Conservation (phyloP, 768 basidiomycete species). For the Naganishia antarctica region DNA sequence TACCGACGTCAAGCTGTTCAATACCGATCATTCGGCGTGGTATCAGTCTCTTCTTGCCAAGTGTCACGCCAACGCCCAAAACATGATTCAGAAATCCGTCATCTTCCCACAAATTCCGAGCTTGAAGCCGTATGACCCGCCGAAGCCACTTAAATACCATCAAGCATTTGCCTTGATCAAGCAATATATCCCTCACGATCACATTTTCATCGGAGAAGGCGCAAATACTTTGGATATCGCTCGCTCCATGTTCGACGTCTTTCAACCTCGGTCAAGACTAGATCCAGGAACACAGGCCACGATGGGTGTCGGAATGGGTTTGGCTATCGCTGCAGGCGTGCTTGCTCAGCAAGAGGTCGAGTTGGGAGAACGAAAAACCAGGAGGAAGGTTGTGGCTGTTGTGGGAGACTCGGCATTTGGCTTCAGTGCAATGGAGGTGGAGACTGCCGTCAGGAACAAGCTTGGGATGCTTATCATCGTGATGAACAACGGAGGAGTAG, state of each 20-base stretch:
- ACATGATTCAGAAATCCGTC: slow-evolving; percentile 25
- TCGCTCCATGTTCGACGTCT: slow-evolving; percentile 32
- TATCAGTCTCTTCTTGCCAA: slow-evolving; percentile 23
- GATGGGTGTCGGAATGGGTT: slow-evolving; percentile 36
- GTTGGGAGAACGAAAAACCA: neutral
- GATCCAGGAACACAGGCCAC: slow-evolving; percentile 34
- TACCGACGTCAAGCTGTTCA: slow-evolving; percentile 1
- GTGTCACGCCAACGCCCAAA: slow-evolving; percentile 26
- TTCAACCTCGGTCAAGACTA: slow-evolving; percentile 28
- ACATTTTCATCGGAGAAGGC: slow-evolving; percentile 33
- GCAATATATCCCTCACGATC: slow-evolving; percentile 25
- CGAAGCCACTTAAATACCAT: slow-evolving; percentile 30
- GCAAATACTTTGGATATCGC: slow-evolving; percentile 36
- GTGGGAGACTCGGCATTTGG: slow-evolving; percentile 36
- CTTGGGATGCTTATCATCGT: slow-evolving; percentile 34
- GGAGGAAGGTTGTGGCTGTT: slow-evolving; percentile 31
- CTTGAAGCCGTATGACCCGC: slow-evolving; percentile 7
- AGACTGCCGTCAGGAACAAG: slow-evolving; percentile 33
- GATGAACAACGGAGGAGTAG: slow-evolving; percentile 36
- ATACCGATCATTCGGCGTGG: slow-evolving; percentile 25
- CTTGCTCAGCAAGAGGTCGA: slow-evolving; percentile 18
- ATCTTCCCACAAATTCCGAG: slow-evolving; percentile 17
- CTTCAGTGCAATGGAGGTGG: slow-evolving; percentile 34
- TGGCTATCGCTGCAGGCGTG: slow-evolving; percentile 30
- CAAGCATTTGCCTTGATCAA: slow-evolving; percentile 33